These are phyloP conservation scores for Trypanosomatidae sp. DNA, from an alignment of 208 protist species.

Conservation along the genomic window DNA sequence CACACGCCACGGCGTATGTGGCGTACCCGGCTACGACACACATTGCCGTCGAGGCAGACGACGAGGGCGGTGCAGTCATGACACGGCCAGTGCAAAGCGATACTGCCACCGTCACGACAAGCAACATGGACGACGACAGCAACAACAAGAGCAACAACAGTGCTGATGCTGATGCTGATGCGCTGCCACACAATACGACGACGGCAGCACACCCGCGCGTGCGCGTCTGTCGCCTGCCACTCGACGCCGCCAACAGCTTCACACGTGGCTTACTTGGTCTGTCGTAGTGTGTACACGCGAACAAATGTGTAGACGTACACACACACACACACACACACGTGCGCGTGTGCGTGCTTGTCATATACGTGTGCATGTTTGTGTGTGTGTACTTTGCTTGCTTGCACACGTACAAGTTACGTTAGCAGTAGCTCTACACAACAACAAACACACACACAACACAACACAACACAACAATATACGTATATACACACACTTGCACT, in stretches of 20 bases:
- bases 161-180: background rate
- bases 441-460: too few species aligned
- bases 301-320: background rate
- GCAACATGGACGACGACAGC: background rate
- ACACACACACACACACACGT: too few species aligned
- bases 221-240: background rate
- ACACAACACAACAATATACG: background rate
- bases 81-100: background rate
- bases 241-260: background rate
- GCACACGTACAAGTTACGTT: background rate
- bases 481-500: background rate
- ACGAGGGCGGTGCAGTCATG: background rate
- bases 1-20: slow-evolving; percentile 38
- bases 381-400: background rate
- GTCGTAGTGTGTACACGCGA: background rate
- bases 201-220: background rate
- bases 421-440: background rate
- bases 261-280: background rate
- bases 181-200: background rate
- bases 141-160: background rate
- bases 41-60: background rate
- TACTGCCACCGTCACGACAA: background rate
- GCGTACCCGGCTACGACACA: slow-evolving; percentile 6
- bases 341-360: too few species aligned
- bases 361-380: slow-evolving; percentile 1